Evolutionary conservation across 2,329 filamentous ascomycete species (phyloP).

Genomic region (Westerdykella aurantiaca): DNA sequence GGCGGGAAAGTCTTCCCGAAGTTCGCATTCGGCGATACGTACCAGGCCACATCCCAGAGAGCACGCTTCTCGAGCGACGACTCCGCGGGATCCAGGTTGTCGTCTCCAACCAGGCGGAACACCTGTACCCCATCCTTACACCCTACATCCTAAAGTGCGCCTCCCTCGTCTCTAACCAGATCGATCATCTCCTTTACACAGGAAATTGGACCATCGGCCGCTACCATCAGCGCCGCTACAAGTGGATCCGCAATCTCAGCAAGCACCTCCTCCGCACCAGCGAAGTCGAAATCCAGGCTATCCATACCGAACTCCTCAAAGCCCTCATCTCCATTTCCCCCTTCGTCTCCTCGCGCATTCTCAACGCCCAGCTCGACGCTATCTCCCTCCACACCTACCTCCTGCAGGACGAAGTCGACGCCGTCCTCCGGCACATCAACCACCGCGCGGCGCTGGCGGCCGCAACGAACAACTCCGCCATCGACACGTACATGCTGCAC

Average conservation of each 20-base stretch:
- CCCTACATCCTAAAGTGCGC: no score
- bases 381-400: background rate
- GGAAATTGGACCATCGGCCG: no score
- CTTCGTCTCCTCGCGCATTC: background rate
- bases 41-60: background rate
- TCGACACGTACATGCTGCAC: conserved; percentile 4
- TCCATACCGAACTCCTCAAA: background rate
- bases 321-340: background rate
- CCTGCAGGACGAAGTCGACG: background rate
- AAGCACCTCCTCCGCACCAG: no score
- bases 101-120: background rate
- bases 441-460: background rate
- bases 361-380: background rate
- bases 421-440: background rate
- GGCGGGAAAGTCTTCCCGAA: no score
- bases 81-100: background rate
- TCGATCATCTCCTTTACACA: no score
- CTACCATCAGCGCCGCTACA: no score
- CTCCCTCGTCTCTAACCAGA: no score
- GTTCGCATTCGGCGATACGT: background rate
- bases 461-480: conserved; percentile 2
- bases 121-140: no score
- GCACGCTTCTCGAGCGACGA: background rate
- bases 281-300: no score
- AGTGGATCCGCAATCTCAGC: no score